Evolutionary conservation across 352 stramenopile genomes (phyloP).

Genomic region (Globisporangium parvum): DNA sequence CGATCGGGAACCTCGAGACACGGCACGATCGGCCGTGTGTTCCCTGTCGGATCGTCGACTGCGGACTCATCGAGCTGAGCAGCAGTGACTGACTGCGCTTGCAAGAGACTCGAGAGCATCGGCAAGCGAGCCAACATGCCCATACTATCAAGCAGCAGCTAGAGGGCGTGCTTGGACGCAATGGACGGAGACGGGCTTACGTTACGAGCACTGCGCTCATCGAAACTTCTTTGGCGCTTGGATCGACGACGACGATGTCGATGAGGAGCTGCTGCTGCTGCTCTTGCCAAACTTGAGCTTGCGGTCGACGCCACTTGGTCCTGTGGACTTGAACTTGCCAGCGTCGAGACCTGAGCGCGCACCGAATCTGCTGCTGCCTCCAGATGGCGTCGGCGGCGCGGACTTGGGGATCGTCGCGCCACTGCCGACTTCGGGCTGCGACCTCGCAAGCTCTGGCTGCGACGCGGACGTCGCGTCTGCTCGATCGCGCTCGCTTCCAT

Average conservation of each 20-base stretch:
- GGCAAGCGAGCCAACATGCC: background rate
- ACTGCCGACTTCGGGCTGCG: background rate
- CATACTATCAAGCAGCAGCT: background rate
- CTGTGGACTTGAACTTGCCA: conserved; percentile 4
- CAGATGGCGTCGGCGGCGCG: conserved; percentile 2
- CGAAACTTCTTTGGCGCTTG: conserved; percentile 14
- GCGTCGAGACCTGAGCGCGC: background rate
- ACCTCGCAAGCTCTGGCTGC: background rate
- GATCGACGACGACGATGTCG: conserved; percentile 6
- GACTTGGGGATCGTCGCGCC: background rate
- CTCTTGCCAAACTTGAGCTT: conserved; percentile 14
- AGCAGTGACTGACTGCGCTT: background rate
- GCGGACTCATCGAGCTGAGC: conserved; percentile 41
- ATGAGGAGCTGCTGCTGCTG: too few species aligned
- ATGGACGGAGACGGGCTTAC: conserved; percentile 4
- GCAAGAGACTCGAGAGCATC: background rate
- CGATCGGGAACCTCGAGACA: conserved; percentile 50
- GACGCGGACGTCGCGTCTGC: background rate
- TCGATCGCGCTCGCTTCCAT: conserved; percentile 7
- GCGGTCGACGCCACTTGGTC: conserved; percentile 3
- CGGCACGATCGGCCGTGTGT: conserved; percentile 43
- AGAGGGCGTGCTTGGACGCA: background rate
- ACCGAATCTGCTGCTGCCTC: conserved; percentile 8
- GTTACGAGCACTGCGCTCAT: conserved; percentile 8
- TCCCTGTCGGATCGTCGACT: conserved; percentile 62